Conservation (phyloP, 352 stramenopile species). For the Pythium sp. region DNA sequence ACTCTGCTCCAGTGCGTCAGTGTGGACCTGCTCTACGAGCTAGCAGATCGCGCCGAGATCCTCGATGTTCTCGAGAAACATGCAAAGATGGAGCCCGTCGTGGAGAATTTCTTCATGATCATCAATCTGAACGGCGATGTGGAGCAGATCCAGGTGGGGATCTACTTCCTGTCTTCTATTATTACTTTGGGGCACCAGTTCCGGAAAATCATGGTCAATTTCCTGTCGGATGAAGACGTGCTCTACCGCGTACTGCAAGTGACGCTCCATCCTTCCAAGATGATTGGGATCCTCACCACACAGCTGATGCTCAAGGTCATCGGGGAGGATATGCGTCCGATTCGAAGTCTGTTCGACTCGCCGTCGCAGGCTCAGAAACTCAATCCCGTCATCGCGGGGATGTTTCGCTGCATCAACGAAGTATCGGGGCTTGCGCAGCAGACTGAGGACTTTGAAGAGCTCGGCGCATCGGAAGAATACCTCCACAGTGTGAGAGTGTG, state of each 20-base stretch:
- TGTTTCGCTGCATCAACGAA: conserved; percentile 63
- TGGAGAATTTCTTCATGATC: conserved; percentile 53
- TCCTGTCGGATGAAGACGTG: conserved; percentile 51
- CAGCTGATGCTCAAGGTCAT: conserved; percentile 63
- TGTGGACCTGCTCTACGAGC: conserved; percentile 67
- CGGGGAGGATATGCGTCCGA: conserved; percentile 50
- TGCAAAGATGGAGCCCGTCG: conserved; percentile 38
- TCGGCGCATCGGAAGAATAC: conserved; percentile 63
- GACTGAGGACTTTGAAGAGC: conserved; percentile 35
- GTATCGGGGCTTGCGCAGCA: conserved; percentile 36
- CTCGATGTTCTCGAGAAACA: conserved; percentile 48
- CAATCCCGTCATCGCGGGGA: conserved; percentile 44
- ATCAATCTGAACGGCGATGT: conserved; percentile 69
- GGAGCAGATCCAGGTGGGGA: conserved; percentile 53
- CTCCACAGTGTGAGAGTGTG: conserved; percentile 58
- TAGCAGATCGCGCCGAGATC: conserved; percentile 57
- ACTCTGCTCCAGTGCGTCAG: conserved; percentile 54
- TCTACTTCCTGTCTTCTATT: conserved; percentile 60
- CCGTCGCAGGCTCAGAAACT: conserved; percentile 34
- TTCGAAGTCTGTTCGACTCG: conserved; percentile 46
- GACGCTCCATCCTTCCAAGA: conserved; percentile 63
- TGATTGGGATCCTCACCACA: conserved; percentile 46
- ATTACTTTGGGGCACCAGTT: conserved; percentile 57
- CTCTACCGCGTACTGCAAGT: conserved; percentile 70
- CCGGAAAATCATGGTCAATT: conserved; percentile 51